A percentile compares a stretch with the other conserved stretches of the same genome.
phyloP scores from a whole-genome alignment of 768 basidiomycete genomes.

The Pisolithus albus region DNA sequence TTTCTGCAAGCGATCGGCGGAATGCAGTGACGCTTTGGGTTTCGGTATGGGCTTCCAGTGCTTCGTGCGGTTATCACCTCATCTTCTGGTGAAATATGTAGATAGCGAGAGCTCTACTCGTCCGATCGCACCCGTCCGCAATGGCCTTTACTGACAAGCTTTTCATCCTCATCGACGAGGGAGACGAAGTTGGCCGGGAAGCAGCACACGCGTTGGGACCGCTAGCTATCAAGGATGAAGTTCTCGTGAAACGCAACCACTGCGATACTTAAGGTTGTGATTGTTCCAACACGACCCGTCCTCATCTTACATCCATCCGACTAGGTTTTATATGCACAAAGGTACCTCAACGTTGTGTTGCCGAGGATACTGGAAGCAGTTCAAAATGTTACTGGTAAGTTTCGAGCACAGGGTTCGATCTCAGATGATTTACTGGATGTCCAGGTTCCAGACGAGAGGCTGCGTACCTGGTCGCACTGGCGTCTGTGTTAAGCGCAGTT shows the following conservation, averaged over 20 bases:
- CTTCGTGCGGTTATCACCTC: neutral
- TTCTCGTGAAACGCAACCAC: slow-evolving; percentile 73
- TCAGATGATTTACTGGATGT: neutral
- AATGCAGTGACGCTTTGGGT: slow-evolving; percentile 55
- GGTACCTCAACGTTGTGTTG: slow-evolving; percentile 63
- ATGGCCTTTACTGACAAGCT: slow-evolving; percentile 53
- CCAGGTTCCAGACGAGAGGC: slow-evolving; percentile 49
- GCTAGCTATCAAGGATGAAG: slow-evolving; percentile 50
- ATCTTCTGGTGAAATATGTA: slow-evolving; percentile 24
- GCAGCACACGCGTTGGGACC: slow-evolving; percentile 74
- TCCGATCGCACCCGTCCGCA: slow-evolving; percentile 61
- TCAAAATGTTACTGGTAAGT: slow-evolving; percentile 47
- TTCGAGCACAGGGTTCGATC: neutral
- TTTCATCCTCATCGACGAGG: slow-evolving; percentile 66
- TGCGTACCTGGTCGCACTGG: slow-evolving; percentile 77
- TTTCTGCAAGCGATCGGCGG: slow-evolving; percentile 35
- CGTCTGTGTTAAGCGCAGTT: slow-evolving; percentile 70
- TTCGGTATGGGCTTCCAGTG: slow-evolving; percentile 46
- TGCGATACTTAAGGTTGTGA: slow-evolving; percentile 67
- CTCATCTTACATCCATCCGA: neutral
- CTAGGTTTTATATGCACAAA: slow-evolving; percentile 70
- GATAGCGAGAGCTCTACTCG: slow-evolving; percentile 75
- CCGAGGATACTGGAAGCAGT: slow-evolving; percentile 71
- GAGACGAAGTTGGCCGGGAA: slow-evolving; percentile 48
- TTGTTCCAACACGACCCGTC: neutral